Base-by-base conservation (phyloP, 2,329 filamentous ascomycete genomes). In the Volutella citrinella region DNA sequence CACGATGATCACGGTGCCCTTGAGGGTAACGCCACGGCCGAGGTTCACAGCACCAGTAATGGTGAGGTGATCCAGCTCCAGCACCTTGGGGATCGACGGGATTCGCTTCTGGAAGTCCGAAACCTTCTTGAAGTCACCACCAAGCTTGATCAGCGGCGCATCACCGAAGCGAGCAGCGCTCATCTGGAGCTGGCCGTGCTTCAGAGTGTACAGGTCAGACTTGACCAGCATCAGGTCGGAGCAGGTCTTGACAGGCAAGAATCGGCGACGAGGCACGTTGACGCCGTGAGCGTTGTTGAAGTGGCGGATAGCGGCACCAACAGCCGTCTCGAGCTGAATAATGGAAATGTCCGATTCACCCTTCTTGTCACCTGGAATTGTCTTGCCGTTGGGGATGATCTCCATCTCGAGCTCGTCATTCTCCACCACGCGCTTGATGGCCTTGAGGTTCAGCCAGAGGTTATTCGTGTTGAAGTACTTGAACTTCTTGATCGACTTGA, bases 391-490 rank as follows among this genome's bases (percentile, higher is more conserved):
- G 65, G 93, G 90, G 56, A 98, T 98, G 64, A 98, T 98, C 74
- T 98, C 93, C 87, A 98, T 95, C 70, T 90, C 87, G 34, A 98
- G 83, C 75, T 97, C 91, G 65, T 95, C 88, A 68, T 94, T 89
- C 80, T 97, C 93, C 7, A 98, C 93, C 34, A 98, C 89, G 42
- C 93, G 90, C 84, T 97, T 97, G 71, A 98, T 86, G 52, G 93
- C 93, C 63, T 87, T 83, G 56, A 96, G 78, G 74, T 95, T 95
- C 78, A 98, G 86, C 93, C 93, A 98, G 71, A 98, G 96, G 80
- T 98, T 98, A 86, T 98, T 98, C 69, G 93, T 98, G 82, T 98
- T 98, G 84, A 98, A 98, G 82, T 98, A 98, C 80, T 95, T 96
- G 85, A 98, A 98, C 80, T 98, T 98, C 84, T 98, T 98, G 78